Percentiles rank a stretch among this genome's conserved stretches.
Evolutionary conservation across 371 early-diverging fungal species (phyloP).

Genomic region (Rhizopus delemar): DNA sequence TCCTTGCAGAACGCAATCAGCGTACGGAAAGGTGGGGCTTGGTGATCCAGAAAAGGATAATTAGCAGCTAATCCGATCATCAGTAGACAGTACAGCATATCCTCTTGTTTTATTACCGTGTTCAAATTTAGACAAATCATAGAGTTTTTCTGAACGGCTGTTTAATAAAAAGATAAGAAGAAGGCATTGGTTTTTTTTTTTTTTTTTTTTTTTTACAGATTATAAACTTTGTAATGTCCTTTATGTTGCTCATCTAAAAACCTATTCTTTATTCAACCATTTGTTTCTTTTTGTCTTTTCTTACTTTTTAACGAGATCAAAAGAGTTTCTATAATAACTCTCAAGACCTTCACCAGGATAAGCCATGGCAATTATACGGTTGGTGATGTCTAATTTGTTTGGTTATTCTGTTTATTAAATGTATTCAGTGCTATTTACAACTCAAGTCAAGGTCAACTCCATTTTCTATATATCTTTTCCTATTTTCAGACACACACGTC

Average conservation of each 20-base stretch:
- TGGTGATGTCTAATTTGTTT: constrained; percentile 57
- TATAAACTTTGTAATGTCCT: constrained; percentile 69
- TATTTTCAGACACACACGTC: constrained; percentile 52
- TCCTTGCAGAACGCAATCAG: constrained; percentile 61
- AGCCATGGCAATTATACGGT: constrained; percentile 70
- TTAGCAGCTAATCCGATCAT: constrained; percentile 31
- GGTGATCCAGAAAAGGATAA: constrained; percentile 71
- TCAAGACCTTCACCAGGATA: constrained; percentile 68
- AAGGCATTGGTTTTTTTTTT: background rate
- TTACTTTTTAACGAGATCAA: constrained; percentile 63
- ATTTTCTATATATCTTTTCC: constrained; percentile 51
- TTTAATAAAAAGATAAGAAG: background rate
- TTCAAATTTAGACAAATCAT: constrained; percentile 30
- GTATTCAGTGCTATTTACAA: constrained; percentile 35
- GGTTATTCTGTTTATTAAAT: background rate
- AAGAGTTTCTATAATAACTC: constrained; percentile 65
- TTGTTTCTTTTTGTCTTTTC: background rate
- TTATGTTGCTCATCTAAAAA: constrained; percentile 62
- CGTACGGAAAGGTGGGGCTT: constrained; percentile 63
- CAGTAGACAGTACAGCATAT: background rate
- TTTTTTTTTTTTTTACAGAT: constrained; percentile 50
- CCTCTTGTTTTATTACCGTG: constrained; percentile 10
- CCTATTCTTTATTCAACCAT: constrained; percentile 23
- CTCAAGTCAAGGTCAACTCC: constrained; percentile 68
- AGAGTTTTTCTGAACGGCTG: constrained; percentile 61